phyloP scores from a whole-genome alignment of 2,329 filamentous ascomycete species.

The Dendrostoma leiphaemia region DNA sequence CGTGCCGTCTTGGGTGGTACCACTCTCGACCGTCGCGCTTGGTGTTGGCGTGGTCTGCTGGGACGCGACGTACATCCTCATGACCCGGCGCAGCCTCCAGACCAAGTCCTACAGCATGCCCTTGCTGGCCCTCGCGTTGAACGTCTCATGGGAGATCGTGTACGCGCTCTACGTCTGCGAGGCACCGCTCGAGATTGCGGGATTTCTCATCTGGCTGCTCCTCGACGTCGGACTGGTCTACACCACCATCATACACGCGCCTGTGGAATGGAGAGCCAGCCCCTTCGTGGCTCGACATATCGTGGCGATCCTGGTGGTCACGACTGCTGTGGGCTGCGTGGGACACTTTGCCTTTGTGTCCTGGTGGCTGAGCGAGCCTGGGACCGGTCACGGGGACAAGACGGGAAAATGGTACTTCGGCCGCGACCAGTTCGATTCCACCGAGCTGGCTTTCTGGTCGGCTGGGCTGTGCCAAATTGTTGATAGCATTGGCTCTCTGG shows the following conservation, averaged over 20 bases:
- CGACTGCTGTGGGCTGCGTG: constrained; percentile 35
- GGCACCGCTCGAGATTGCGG: constrained; percentile 37
- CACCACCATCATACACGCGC: constrained; percentile 41
- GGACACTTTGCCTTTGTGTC: constrained; percentile 41
- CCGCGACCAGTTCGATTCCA: constrained; percentile 41
- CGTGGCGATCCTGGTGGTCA: constrained; percentile 31
- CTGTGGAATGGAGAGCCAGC: constrained; percentile 39
- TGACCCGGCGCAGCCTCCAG: constrained; percentile 41
- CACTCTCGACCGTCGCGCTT: constrained; percentile 33
- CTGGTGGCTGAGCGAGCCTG: constrained; percentile 46
- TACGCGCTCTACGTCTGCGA: constrained; percentile 47
- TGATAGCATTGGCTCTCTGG: constrained; percentile 37
- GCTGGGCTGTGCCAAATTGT: constrained; percentile 42
- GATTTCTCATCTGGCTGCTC: constrained; percentile 47
- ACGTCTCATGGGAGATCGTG: constrained; percentile 52
- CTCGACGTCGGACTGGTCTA: constrained; percentile 48
- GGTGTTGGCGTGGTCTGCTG: constrained; percentile 37
- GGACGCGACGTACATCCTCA: constrained; percentile 45
- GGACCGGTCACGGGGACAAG: constrained; percentile 40
- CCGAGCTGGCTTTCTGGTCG: constrained; percentile 49
- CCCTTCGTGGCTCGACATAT: constrained; percentile 41
- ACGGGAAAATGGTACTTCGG: constrained; percentile 43
- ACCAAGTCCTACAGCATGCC: constrained; percentile 50
- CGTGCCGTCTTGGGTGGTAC: constrained; percentile 35
- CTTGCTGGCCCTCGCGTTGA: constrained; percentile 44